These are phyloP conservation scores for Russula sp. DNA, from an alignment of 768 basidiomycete genomes.

Conservation along the genomic window DNA sequence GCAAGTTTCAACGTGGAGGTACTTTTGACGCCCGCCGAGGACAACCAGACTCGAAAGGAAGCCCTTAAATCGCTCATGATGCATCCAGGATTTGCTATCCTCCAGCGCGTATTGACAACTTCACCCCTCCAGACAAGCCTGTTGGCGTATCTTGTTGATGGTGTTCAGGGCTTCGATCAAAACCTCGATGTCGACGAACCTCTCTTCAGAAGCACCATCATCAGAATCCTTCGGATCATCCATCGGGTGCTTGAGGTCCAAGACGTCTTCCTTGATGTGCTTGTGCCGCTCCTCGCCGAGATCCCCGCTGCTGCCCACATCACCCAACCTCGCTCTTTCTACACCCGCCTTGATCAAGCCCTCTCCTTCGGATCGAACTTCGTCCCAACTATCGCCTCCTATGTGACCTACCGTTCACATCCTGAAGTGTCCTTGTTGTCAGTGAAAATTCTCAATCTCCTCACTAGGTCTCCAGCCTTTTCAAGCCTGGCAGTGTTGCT, in stretches of 20 bases:
- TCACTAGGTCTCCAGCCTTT: constrained; percentile 66
- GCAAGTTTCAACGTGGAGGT: constrained; percentile 79
- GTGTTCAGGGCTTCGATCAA: constrained; percentile 71
- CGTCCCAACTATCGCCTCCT: constrained; percentile 79
- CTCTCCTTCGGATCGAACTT: constrained; percentile 66
- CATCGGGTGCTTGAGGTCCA: constrained; percentile 82
- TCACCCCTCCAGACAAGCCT: constrained; percentile 70
- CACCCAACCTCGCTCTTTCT: constrained; percentile 65
- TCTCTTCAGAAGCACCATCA: constrained; percentile 69
- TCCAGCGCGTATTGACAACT: constrained; percentile 72
- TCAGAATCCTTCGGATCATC: constrained; percentile 78
- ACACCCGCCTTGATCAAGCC: constrained; percentile 71
- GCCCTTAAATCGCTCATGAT: constrained; percentile 53
- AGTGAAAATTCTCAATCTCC: constrained; percentile 67
- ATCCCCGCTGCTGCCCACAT: constrained; percentile 54
- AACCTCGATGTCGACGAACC: constrained; percentile 66
- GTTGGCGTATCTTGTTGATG: constrained; percentile 78
- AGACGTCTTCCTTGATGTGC: constrained; percentile 83
- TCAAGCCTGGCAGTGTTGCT: constrained; percentile 75
- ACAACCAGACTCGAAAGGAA: constrained; percentile 51
- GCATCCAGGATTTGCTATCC: constrained; percentile 87
- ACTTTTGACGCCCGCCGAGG: constrained; percentile 57
- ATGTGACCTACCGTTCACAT: constrained; percentile 68
- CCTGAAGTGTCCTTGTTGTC: constrained; percentile 73
- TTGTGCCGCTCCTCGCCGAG: constrained; percentile 73